These are phyloP conservation scores for Rhizopogon rudus DNA, from an alignment of 768 basidiomycete genomes.

Conservation along the genomic window DNA sequence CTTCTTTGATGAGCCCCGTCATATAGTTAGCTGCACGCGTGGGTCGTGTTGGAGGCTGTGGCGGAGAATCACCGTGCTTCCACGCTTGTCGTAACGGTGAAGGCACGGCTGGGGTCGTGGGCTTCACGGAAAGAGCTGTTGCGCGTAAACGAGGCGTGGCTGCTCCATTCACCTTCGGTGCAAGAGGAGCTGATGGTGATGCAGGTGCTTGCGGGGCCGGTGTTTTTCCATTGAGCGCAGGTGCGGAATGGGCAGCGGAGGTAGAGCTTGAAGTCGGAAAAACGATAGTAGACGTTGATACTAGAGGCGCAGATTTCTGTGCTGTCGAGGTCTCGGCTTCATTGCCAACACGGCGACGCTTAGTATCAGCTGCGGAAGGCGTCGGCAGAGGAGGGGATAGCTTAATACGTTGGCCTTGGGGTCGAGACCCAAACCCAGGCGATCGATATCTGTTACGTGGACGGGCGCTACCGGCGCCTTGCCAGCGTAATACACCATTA, in stretches of 20 bases:
- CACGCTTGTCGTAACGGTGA: slow-evolving; percentile 77
- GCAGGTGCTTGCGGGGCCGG: slow-evolving; percentile 5
- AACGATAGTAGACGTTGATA: slow-evolving; percentile 15
- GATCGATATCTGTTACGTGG: slow-evolving; percentile 67
- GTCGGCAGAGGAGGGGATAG: slow-evolving; percentile 32
- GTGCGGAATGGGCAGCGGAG: slow-evolving; percentile 28
- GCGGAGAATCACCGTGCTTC: slow-evolving; percentile 41
- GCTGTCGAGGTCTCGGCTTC: slow-evolving; percentile 33
- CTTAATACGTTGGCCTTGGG: slow-evolving; percentile 41
- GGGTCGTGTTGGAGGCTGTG: slow-evolving; percentile 31
- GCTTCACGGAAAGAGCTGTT: slow-evolving; percentile 37
- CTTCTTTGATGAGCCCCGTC: slow-evolving; percentile 67
- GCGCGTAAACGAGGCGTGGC: slow-evolving; percentile 34
- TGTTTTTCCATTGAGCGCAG: slow-evolving; percentile 21
- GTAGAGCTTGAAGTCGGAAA: slow-evolving; percentile 22
- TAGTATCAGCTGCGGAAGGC: slow-evolving; percentile 41
- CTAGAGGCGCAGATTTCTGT: slow-evolving; percentile 25
- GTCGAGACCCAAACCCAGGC: slow-evolving; percentile 62
- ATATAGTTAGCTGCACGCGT: slow-evolving; percentile 68
- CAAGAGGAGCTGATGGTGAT: slow-evolving; percentile 20
- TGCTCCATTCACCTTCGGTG: slow-evolving; percentile 22
- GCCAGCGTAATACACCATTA: slow-evolving; percentile 69
- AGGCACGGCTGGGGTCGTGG: slow-evolving; percentile 59
- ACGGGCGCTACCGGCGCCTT: slow-evolving; percentile 72
- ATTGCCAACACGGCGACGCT: slow-evolving; percentile 57